Conservation (phyloP, 257 asterid species). For the Solanum piurae region DNA sequence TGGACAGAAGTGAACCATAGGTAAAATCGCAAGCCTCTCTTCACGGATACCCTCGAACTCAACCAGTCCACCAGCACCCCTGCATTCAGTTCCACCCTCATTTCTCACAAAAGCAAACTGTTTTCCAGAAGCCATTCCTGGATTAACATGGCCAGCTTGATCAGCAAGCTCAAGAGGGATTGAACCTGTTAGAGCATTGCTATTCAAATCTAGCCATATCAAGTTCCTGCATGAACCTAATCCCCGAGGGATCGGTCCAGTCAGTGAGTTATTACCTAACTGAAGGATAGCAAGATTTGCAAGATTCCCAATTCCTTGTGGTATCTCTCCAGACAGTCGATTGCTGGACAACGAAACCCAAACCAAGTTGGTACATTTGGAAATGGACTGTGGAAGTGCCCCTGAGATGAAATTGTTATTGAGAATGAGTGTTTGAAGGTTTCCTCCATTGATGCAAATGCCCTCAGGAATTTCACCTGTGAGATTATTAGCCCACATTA, state of each 20-base stretch:
- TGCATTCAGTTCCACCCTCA: conserved; percentile 79
- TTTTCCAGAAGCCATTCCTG: conserved; percentile 72
- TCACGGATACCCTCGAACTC: conserved; percentile 76
- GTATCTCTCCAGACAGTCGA: conserved; percentile 55
- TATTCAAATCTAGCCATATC: conserved; percentile 88
- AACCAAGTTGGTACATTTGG: conserved; percentile 68
- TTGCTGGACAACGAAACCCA: conserved; percentile 88
- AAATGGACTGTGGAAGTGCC: conserved; percentile 57
- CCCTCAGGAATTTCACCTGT: conserved; percentile 74
- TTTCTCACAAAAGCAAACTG: conserved; percentile 87
- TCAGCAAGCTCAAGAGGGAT: conserved; percentile 55
- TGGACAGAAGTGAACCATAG: conserved; percentile 77
- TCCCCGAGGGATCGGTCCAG: conserved; percentile 49
- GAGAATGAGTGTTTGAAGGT: conserved; percentile 77
- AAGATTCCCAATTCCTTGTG: conserved; percentile 59
- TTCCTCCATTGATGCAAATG: conserved; percentile 71
- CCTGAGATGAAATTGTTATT: conserved; percentile 72
- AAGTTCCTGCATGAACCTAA: conserved; percentile 58
- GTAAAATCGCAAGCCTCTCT: conserved; percentile 44
- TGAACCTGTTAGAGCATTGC: conserved; percentile 61
- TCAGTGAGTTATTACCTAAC: conserved; percentile 67
- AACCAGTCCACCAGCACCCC: conserved; percentile 90
- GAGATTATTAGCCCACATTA: conserved; percentile 83
- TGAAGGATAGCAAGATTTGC: conserved; percentile 77
- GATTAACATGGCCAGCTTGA: conserved; percentile 50